phyloP scores from a whole-genome alignment of 2,329 filamentous ascomycete species.

The Atkinsonella hypoxylon region DNA sequence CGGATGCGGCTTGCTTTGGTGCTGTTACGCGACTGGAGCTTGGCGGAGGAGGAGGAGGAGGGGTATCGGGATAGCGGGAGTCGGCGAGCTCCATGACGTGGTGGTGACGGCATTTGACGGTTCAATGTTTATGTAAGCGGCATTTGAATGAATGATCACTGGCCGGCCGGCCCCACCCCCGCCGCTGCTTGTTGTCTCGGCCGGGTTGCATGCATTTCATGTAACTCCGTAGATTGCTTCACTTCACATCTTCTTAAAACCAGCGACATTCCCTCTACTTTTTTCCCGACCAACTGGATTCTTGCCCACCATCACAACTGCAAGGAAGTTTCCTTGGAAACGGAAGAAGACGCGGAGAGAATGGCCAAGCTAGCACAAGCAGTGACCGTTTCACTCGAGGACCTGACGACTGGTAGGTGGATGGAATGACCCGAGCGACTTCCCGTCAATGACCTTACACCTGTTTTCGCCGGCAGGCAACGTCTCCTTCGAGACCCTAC shows the following conservation, averaged over 20 bases:
- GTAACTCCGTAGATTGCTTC: no score
- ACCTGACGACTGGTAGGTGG: slow-evolving; percentile 42
- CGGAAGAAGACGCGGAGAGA: not conserved
- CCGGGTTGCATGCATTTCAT: not conserved
- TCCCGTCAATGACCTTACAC: slow-evolving; percentile 8
- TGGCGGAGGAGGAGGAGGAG: no score
- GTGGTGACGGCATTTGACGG: not conserved
- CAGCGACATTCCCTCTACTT: not conserved
- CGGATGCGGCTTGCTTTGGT: not conserved
- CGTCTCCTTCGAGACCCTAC: slow-evolving; percentile 55
- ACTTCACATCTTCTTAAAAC: no score
- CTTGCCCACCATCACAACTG: no score
- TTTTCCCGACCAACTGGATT: not conserved
- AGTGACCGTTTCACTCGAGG: slow-evolving; percentile 48
- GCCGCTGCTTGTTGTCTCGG: not conserved
- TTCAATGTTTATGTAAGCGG: slow-evolving; percentile 15
- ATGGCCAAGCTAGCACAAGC: slow-evolving; percentile 41
- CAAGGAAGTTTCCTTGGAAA: no score
- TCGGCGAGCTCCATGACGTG: slow-evolving; percentile 22
- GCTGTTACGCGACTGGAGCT: no score
- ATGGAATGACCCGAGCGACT: not conserved
- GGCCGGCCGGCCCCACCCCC: slow-evolving; percentile 2
- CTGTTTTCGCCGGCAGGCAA: slow-evolving; percentile 33
- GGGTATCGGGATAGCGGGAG: slow-evolving; percentile 11
- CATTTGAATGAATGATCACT: not conserved